Evolutionary conservation across 352 stramenopile species (phyloP), one percentile per base, ranked within the genome.

Genomic region (Phytophthora pistaciae): DNA sequence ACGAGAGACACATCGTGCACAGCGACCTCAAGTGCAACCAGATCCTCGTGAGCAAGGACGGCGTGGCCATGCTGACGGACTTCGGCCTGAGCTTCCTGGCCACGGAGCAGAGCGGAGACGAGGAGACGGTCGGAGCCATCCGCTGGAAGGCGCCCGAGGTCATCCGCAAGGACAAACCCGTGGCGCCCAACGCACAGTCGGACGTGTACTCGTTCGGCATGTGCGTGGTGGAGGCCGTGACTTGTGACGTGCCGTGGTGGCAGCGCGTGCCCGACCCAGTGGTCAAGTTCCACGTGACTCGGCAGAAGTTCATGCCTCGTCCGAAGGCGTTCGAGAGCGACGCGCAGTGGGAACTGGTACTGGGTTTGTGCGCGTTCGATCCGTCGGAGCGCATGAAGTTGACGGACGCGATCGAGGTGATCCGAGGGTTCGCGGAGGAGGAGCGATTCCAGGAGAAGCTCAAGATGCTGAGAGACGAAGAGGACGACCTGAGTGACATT

Each of bases 131-230:
- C 13, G 58, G 66, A 3, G 66, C 66, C 16, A 73, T 73, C 44
- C 58, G 59, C 25, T 73, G 52, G 66, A 73, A 73, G 29, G 66
- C 66, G 3, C 66, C 66, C 0, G 66, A 73, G 36, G 59, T 46
- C 11, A 64, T 74, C 42, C 64, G 64, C 27, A 66, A 66, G 50
- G 48, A 66, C 23, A 72, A 67, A 42, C 56, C 65, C 5, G 29
- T 61, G 13, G 8, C 40, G 1, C 58, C 58, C 0, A 73, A 65
- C 18, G 44, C 56, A 3, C 46, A 55, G 54, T 68, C 66, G 16
- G 66, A 74, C 13, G 66, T 74, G 21, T 74, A 74, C 48, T 68
- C 66, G 33, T 60, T 73, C 21, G 66, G 66, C 20, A 72, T 72
- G 66, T 72, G 66, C 46, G 54, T 68, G 36, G 36, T 42, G 11